Base-by-base conservation (phyloP, 306 rosid species). In the Begonia fuchsioides region DNA sequence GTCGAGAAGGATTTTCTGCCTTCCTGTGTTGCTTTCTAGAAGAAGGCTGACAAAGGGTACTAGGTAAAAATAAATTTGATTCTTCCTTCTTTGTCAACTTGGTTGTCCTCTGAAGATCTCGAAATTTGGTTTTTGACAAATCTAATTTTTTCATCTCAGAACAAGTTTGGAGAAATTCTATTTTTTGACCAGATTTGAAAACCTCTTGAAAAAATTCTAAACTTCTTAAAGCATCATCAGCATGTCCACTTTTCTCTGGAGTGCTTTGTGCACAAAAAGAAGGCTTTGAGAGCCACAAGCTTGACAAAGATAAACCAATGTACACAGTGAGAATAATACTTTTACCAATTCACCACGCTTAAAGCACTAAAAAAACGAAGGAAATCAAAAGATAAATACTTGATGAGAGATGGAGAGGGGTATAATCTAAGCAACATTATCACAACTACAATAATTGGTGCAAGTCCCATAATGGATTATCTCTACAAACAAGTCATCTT, bases 241-340 rank as follows among this genome's bases (percentile, higher is more conserved):
- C 81, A 58, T 84, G 77, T 47, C 71, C 87, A 72, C 66, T 78
- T 63, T 81, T 81, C 72, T 76, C 93, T 5, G 83, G 83, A 66
- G 88, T 80, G 73, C 92, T 82, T 64, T 79, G 94, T 55, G 66
- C 93, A 26, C 93, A 75, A 52, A 80, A 77, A 53, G 90, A 78
- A 76, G 78, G 76, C 97, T 81, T 66, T 76, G 90, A 66, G 72
- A 72, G 50, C 93, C 87, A 49, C 80, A 74, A 70, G 62, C 93
- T 78, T 72, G 47, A 72, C 60, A 61, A 6, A 20, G 32, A 20
- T 20, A 20, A 20, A 20, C 32, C 32, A 20, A 20, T 20, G 32
- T 20, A 20, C 51, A 47, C 63, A 50, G 38, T 60, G 47, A 63
- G 54, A 44, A 50, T 17, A 20, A 41, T 10, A 26, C 43, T n/a